These are phyloP conservation scores for Entoloma clypeatum DNA, from an alignment of 1,284 basidiomycete genomes.

Conservation along the genomic window DNA sequence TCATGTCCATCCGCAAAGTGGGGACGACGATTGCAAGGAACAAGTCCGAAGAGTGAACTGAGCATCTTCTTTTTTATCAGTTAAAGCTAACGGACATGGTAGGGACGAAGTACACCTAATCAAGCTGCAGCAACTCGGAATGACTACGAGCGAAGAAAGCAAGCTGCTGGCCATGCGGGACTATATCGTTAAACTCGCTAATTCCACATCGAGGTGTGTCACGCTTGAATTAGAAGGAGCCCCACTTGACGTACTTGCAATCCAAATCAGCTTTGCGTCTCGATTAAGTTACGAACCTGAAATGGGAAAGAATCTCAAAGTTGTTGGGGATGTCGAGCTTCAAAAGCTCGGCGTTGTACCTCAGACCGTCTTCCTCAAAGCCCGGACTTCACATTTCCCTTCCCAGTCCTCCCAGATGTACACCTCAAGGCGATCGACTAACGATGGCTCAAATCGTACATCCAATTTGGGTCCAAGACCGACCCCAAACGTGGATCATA, in stretches of 20 bases:
- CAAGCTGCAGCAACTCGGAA: conserved; percentile 78
- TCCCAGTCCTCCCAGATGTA: conserved; percentile 31
- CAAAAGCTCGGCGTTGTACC: conserved; percentile 89
- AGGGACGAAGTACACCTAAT: conserved; percentile 75
- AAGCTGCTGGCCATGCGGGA: conserved; percentile 85
- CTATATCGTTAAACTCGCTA: conserved; percentile 82
- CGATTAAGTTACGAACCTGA: conserved; percentile 60
- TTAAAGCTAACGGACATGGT: conserved; percentile 8
- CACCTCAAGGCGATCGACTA: conserved; percentile 32
- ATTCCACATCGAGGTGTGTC: conserved; percentile 47
- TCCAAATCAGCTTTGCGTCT: conserved; percentile 51
- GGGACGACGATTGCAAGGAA: conserved; percentile 45
- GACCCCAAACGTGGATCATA: conserved; percentile 18
- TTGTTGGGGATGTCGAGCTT: conserved; percentile 64
- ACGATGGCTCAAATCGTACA: conserved; percentile 33
- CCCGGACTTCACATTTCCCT: conserved; percentile 40
- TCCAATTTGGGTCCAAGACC: conserved; percentile 40
- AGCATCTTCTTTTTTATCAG: neutral
- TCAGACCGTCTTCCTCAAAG: conserved; percentile 90
- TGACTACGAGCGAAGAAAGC: conserved; percentile 74
- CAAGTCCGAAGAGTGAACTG: conserved; percentile 71
- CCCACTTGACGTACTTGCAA: neutral
- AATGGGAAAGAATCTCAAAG: conserved; percentile 61
- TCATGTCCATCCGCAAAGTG: conserved; percentile 55
- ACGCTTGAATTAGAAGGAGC: neutral